Conservation (phyloP, 164 flowering plant genomes). For the Macadamia tetraphylla region DNA sequence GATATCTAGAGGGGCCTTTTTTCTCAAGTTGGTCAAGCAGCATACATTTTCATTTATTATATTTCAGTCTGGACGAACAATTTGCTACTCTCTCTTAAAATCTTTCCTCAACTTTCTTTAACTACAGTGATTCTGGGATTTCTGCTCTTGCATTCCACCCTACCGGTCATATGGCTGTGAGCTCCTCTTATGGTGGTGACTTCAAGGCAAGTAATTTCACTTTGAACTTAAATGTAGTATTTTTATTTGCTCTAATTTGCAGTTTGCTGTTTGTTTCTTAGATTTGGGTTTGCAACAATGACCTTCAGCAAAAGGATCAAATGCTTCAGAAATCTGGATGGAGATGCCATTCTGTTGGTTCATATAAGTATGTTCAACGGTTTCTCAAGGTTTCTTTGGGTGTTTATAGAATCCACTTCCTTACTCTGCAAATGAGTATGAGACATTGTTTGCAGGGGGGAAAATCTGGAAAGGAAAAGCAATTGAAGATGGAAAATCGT, state of each 20-base stretch:
- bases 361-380: slow-evolving; percentile 64
- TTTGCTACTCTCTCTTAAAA: neutral
- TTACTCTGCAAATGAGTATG: neutral
- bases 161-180: slow-evolving; percentile 63
- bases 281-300: slow-evolving; percentile 60
- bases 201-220: slow-evolving; percentile 62
- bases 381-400: neutral
- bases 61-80: neutral
- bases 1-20: no score
- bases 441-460: neutral
- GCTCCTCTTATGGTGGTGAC: slow-evolving; percentile 82
- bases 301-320: slow-evolving; percentile 30
- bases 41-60: neutral
- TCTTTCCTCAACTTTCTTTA: neutral
- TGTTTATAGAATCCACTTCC: neutral
- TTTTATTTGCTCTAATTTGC: neutral
- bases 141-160: slow-evolving; percentile 89
- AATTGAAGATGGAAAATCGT: no score
- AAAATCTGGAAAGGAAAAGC: no score
- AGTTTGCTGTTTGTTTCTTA: slow-evolving; percentile 19
- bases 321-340: slow-evolving; percentile 47
- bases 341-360: slow-evolving; percentile 93
- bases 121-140: slow-evolving; percentile 65
- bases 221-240: neutral
- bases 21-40: no score